Evolutionary conservation across 1,284 basidiomycete species (phyloP).

Genomic region (Pseudozyma tsukubaensis): DNA sequence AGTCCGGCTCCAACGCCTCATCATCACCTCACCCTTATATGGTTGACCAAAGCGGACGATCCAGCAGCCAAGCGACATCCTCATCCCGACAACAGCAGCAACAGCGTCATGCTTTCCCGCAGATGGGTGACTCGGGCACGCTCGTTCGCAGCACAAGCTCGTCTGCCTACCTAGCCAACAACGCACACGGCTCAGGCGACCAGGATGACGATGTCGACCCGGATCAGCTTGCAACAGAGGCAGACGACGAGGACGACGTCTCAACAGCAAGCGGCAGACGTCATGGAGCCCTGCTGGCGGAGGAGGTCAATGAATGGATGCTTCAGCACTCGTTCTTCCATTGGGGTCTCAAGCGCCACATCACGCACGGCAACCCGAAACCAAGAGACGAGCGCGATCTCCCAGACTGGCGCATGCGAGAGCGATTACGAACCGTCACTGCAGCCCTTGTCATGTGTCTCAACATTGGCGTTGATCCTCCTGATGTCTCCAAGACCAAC

Average conservation of each 20-base stretch:
- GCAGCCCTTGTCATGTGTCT: conserved; percentile 94
- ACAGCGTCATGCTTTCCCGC: conserved; percentile 26
- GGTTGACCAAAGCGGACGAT: conserved; percentile 8
- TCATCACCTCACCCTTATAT: conserved; percentile 25
- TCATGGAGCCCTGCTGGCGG: conserved; percentile 63
- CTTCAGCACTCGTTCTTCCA: conserved; percentile 66
- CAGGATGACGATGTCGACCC: conserved; percentile 30
- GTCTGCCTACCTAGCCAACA: conserved; percentile 6
- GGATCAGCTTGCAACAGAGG: conserved; percentile 35
- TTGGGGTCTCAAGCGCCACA: conserved; percentile 77
- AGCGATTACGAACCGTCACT: conserved; percentile 84
- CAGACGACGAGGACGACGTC: conserved; percentile 55
- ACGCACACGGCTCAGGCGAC: conserved; percentile 14
- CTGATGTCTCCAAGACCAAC: conserved; percentile 95
- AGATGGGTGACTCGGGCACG: conserved; percentile 19
- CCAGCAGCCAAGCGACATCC: conserved; percentile 1
- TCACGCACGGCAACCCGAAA: conserved; percentile 85
- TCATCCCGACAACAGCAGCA: conserved; percentile 21
- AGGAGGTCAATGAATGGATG: conserved; percentile 64
- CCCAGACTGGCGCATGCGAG: conserved; percentile 79
- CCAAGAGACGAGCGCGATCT: conserved; percentile 75
- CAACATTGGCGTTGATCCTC: conserved; percentile 97
- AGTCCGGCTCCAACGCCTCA: conserved; percentile 15
- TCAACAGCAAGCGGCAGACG: conserved; percentile 61
- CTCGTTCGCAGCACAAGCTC: conserved; percentile 19